These are phyloP conservation scores for Exophiala viscosa DNA, from an alignment of 2,329 filamentous ascomycete species.

Conservation along the genomic window DNA sequence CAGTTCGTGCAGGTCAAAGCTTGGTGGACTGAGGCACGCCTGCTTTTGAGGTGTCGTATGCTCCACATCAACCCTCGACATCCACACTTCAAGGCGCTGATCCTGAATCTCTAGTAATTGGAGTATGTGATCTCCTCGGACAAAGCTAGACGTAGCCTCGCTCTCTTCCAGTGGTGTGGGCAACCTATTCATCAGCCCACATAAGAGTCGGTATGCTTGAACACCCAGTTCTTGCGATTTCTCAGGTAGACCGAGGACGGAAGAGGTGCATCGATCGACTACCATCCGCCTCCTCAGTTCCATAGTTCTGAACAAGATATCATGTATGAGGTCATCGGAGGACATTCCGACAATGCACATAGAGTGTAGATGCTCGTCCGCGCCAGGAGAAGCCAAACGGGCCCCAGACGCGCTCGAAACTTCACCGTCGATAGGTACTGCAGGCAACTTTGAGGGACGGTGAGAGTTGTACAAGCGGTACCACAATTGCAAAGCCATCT, in stretches of 20 bases:
- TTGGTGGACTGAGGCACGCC: not conserved
- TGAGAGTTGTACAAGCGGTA: constrained; percentile 26
- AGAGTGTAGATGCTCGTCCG: constrained; percentile 21
- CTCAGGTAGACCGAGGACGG: constrained; percentile 4
- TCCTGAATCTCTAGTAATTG: constrained; percentile 22
- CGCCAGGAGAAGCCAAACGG: constrained; percentile 7
- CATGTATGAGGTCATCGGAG: constrained; percentile 27
- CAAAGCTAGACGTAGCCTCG: constrained; percentile 17
- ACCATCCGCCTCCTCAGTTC: constrained; percentile 23
- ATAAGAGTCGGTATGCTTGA: not conserved
- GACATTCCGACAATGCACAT: constrained; percentile 22
- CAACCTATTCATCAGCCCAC: not conserved
- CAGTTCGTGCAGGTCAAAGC: not conserved
- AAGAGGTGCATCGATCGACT: constrained; percentile 21
- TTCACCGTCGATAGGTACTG: constrained; percentile 23
- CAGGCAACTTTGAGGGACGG: constrained; percentile 21
- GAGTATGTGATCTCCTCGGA: constrained; percentile 19
- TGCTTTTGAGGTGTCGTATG: not conserved
- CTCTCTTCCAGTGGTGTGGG: not conserved
- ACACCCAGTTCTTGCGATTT: not conserved
- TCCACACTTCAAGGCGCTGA: constrained; percentile 22
- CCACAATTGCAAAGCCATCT: constrained; percentile 27
- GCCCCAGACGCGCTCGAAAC: not conserved
- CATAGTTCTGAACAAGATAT: constrained; percentile 27
- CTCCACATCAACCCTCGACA: constrained; percentile 5